Base-by-base conservation (phyloP, 2,329 filamentous ascomycete species). In the Rhynchosporium secalis region DNA sequence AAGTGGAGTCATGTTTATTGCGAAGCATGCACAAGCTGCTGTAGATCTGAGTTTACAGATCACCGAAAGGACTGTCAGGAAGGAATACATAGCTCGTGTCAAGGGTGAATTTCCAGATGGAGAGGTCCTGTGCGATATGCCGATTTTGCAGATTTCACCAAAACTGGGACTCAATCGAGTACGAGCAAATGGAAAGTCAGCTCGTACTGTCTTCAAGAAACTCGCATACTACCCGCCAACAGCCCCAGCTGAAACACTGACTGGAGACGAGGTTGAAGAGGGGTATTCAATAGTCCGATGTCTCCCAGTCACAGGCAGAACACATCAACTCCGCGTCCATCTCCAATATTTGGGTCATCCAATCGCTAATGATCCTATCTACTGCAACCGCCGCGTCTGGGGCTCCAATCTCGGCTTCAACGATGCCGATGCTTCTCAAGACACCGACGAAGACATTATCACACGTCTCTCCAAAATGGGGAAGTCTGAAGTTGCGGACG, bases 1-100 rank as follows among this genome's bases (percentile, higher is more conserved):
- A 0, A 96, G 92, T 70, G 95, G 95, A 55, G 90, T 99, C 74
- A 98, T 99, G 94, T 99, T 99, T 75, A 87, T 99, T 70, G 95
- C 89, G 33, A 99, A 99, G 78, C 87, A 91, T 66, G 82, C 87
- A 43, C 85, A 86, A 71, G 91, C 90, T 0, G 94, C 95, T 0
- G 91, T 94, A 67, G 81, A 81, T 38, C 83, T 99, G 68, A 86
- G 88, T 60, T 78, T 82, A 47, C 90, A 96, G 75, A 91, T 99
- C 62, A 84, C 86, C 68, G 84, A 83, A 4, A 84, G 95, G 41
- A 94, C 89, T 0, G 91, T 99, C 43, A 87, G 92, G 70, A 99
- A 99, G 75, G 95, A 99, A 75, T 99, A 99, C 72, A 81, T 99
- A 29, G 94, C 94, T 3, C 84, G 95, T 45, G 95, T 98, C 9